A percentile compares a stretch with the other conserved stretches of the same genome.
Conservation (phyloP, 179 eudicot genomes). For the Carnegiea gigantea region DNA sequence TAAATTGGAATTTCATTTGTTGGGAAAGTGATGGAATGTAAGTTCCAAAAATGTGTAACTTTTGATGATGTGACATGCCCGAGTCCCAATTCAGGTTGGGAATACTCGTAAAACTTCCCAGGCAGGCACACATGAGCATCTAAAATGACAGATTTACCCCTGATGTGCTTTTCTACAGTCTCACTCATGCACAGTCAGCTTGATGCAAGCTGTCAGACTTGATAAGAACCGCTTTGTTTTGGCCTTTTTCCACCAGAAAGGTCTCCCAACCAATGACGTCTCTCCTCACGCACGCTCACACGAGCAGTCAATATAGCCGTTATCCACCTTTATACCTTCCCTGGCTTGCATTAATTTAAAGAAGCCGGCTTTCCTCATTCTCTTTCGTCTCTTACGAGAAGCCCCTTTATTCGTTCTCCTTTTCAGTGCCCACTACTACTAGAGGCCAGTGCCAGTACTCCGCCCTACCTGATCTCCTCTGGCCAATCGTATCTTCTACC, state of each 20-base stretch:
- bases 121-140: neutral
- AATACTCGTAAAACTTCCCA: too few relatives aligned
- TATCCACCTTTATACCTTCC: neutral
- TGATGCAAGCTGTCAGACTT: neutral
- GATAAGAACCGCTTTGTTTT: neutral
- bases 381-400: neutral
- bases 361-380: neutral
- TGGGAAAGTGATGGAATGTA: too few relatives aligned
- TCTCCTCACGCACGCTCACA: neutral
- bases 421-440: neutral
- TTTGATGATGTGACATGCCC: too few relatives aligned
- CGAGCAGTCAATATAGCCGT: conserved; percentile 17
- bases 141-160: neutral
- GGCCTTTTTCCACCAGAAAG: neutral
- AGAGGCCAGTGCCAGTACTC: too few relatives aligned
- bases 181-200: neutral
- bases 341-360: neutral
- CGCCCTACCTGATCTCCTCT: neutral
- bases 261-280: neutral
- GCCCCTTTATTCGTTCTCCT: neutral
- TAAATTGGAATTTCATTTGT: too few relatives aligned
- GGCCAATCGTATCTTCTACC: neutral
- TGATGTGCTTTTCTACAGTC: neutral
- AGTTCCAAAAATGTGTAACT: too few relatives aligned
- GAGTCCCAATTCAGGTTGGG: too few relatives aligned